phyloP scores from a whole-genome alignment of 768 basidiomycete genomes.

The Mycena capillaripes region DNA sequence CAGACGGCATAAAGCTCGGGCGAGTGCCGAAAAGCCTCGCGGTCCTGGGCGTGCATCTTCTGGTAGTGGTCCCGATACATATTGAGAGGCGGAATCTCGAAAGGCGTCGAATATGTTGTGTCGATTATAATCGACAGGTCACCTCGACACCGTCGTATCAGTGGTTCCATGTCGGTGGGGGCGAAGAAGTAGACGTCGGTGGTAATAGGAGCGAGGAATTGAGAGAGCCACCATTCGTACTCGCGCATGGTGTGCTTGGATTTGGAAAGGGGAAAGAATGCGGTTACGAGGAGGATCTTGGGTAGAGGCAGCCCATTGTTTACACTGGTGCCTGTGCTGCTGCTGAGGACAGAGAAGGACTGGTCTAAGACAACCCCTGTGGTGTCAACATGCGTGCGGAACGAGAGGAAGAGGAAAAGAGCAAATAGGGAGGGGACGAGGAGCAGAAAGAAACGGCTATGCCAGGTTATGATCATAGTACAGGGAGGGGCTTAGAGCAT shows the following conservation, averaged over 20 bases:
- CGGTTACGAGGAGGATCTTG: slow-evolving; percentile 65
- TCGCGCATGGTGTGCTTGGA: slow-evolving; percentile 64
- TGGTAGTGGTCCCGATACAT: slow-evolving; percentile 51
- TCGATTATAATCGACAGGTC: slow-evolving; percentile 56
- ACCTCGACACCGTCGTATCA: slow-evolving; percentile 50
- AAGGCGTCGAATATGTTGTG: slow-evolving; percentile 60
- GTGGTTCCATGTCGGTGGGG: slow-evolving; percentile 52
- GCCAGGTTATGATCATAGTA: slow-evolving; percentile 16
- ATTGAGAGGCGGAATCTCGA: slow-evolving; percentile 61
- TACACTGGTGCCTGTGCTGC: not conserved
- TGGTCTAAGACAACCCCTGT: not conserved
- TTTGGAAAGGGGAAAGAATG: slow-evolving; percentile 64
- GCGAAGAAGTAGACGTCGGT: slow-evolving; percentile 72
- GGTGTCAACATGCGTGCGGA: not conserved
- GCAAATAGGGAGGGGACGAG: slow-evolving; percentile 19
- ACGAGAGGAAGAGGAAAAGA: slow-evolving; percentile 15
- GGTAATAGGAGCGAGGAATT: slow-evolving; percentile 58
- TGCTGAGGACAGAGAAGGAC: not conserved
- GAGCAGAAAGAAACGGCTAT: slow-evolving; percentile 23
- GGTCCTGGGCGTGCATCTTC: slow-evolving; percentile 59
- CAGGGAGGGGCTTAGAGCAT: no score
- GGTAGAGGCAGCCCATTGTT: not conserved
- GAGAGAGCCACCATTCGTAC: slow-evolving; percentile 59
- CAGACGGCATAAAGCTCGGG: slow-evolving; percentile 66
- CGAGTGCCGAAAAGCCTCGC: slow-evolving; percentile 57